phyloP scores from a whole-genome alignment of 768 basidiomycete genomes.

The Pleurotus pulmonarius region DNA sequence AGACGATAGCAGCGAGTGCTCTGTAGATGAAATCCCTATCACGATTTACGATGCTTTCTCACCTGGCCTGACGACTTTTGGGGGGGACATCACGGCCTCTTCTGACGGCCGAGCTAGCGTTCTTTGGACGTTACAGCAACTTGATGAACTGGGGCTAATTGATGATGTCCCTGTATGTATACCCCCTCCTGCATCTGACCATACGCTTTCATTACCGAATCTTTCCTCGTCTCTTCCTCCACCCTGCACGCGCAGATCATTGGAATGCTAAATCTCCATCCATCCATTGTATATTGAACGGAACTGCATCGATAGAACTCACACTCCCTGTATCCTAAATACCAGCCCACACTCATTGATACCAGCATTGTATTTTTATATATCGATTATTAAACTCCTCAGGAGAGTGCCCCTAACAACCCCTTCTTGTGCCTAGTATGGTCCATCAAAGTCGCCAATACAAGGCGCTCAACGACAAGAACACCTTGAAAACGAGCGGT shows the following conservation, averaged over 20 bases:
- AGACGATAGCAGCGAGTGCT: not conserved
- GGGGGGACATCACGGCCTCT: not conserved
- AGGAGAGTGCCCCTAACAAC: not conserved
- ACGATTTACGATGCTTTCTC: not conserved
- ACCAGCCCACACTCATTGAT: not conserved
- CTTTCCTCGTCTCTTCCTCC: not conserved
- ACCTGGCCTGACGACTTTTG: not conserved
- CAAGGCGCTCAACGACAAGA: constrained; percentile 1
- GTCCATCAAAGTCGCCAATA: not conserved
- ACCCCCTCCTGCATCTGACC: not conserved
- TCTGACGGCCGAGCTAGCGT: constrained; percentile 1
- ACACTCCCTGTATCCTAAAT: not conserved
- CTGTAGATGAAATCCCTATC: not conserved
- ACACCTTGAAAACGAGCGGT: constrained; percentile 7
- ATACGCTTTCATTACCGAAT: not conserved
- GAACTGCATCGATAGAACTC: not conserved
- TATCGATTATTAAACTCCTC: not conserved
- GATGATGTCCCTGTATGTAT: not conserved
- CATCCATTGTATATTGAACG: not conserved
- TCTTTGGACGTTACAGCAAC: not conserved
- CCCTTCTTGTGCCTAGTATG: constrained; percentile 1
- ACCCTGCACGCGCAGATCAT: not conserved
- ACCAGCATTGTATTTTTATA: not conserved
- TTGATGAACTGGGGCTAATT: not conserved
- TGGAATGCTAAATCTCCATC: not conserved